A percentile compares a stretch with the other conserved stretches of the same genome.
phyloP scores from a whole-genome alignment of 1,139 yeast genomes.

The Geotrichum europaeum region DNA sequence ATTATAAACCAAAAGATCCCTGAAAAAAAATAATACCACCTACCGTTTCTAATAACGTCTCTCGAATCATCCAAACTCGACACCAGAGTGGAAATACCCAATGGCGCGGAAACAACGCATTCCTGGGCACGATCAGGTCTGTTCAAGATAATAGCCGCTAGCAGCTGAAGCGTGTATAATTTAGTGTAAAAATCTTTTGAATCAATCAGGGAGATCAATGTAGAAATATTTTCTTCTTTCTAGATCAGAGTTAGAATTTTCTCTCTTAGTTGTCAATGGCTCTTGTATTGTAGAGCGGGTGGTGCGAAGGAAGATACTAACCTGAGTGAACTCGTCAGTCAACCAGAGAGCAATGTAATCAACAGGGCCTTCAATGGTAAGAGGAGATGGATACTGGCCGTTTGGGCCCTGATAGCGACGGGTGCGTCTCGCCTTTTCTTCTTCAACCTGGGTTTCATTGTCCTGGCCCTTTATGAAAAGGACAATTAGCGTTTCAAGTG shows the following conservation, averaged over 20 bases:
- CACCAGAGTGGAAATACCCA: conserved; percentile 74
- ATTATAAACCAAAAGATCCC: conserved; percentile 10
- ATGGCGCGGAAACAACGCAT: conserved; percentile 63
- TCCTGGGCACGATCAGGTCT: conserved; percentile 74
- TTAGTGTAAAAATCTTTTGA: conserved; percentile 65
- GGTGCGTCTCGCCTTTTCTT: conserved; percentile 37
- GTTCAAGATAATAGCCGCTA: conserved; percentile 77
- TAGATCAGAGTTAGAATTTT: conserved; percentile 13
- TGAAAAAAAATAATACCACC: background rate
- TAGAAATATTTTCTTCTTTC: conserved; percentile 48
- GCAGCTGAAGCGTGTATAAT: conserved; percentile 72
- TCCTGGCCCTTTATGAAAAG: conserved; percentile 48
- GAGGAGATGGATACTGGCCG: conserved; percentile 65
- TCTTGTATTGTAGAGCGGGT: background rate
- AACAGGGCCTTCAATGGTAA: conserved; percentile 41
- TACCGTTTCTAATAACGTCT: conserved; percentile 76
- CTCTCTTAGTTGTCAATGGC: background rate
- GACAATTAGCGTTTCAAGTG: conserved; percentile 78
- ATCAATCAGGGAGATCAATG: conserved; percentile 52
- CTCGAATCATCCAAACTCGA: conserved; percentile 60
- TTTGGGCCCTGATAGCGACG: conserved; percentile 27
- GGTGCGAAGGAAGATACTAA: conserved; percentile 11
- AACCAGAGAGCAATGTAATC: conserved; percentile 94
- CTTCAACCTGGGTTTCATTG: conserved; percentile 42
- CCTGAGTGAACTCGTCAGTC: conserved; percentile 85